Evolutionary conservation across 352 stramenopile species (phyloP), one percentile per base, ranked within the genome.

Genomic region (Globisporangium abappressorium): DNA sequence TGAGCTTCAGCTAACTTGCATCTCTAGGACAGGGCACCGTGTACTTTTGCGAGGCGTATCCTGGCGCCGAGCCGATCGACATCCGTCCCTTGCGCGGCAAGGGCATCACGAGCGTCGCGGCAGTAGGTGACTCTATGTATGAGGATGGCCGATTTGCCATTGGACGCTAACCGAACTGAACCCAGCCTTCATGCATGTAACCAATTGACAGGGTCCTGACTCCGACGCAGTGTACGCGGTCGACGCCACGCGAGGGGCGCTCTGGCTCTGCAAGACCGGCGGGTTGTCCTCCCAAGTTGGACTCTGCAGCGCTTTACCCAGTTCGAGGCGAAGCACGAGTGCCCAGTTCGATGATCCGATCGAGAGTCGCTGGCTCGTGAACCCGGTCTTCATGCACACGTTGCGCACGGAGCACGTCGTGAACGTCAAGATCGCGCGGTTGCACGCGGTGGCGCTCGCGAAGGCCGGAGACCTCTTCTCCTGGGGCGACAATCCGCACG

Each of bases 401-500:
- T 64, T 94, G 43, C 77, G 82, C 26, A 74, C 77, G 1, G 81
- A 92, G 51, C 80, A 90, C 62, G 71, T 94, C 30, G 69, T 79
- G 8, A 72, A 73, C 5, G 80, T 92, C 3, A 66, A 72, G 11
- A 80, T 93, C 12, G 76, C 78, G 28, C 72, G 76, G n/a, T 77
- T 75, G 0, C 84, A 93, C 64, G 81, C 71, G 0, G 74, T 98
- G 55, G 93, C 85, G 20, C 73, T 97, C 5, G 89, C 90, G 2
- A 75, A 84, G 3, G 83, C 91, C 22, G 97, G 97, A 0, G 74
- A 90, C 30, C 88, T 99, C 5, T 99, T 97, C 68, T 93, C 89
- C 6, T 99, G 96, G 93, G 97, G 97, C 18, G 94, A 92, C 66
- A 97, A 97, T 66, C 94, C 98, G 61, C 91, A 99, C 41, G 85